Evolutionary conservation across 2,329 filamentous ascomycete species (phyloP), one percentile per base, ranked within the genome.

Genomic region (Ceratocystis diversiconidia): DNA sequence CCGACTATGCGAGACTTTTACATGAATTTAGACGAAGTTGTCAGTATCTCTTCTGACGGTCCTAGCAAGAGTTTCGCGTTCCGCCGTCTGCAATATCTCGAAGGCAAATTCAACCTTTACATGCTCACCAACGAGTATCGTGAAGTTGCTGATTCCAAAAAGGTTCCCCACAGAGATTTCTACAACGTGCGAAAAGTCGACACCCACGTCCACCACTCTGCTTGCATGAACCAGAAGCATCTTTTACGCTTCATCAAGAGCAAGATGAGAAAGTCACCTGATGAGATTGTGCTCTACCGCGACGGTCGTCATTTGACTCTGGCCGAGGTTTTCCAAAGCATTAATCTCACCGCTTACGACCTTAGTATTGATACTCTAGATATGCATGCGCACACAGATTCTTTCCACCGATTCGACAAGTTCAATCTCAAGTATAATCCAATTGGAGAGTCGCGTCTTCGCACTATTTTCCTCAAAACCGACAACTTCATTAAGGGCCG

Each of bases 221-320:
- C 94, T 28, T 99, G 94, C 74, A 99, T 99, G 94, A 99, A 99
- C 73, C 94, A 99, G 76, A 99, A 99, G 77, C 94, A 99, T 81
- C 78, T 99, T 66, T 79, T 99, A 68, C 90, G 94, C 65, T 99
- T 99, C 76, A 99, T 99, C 79, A 99, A 99, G 77, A 96, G 91
- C 76, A 99, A 99, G 78, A 96, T 99, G 90, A 97, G 96, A 82
- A 99, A 96, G 76, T 94, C 84, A 19, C 91, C 92, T 0, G 89
- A 97, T 72, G 94, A 99, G 76, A 85, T 94, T 41, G 94, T 99
- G 5, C 82, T 99, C 57, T 95, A 86, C 75, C 84, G 94, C 73
- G 94, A 99, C 74, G 92, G 89, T 67, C 95, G 92, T 75, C 85
- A 95, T 75, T 79, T 99, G 70, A 97, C 94, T 0, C 77, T 99